Conservation (phyloP, 352 stramenopile species). For the Pythium chondricola region DNA sequence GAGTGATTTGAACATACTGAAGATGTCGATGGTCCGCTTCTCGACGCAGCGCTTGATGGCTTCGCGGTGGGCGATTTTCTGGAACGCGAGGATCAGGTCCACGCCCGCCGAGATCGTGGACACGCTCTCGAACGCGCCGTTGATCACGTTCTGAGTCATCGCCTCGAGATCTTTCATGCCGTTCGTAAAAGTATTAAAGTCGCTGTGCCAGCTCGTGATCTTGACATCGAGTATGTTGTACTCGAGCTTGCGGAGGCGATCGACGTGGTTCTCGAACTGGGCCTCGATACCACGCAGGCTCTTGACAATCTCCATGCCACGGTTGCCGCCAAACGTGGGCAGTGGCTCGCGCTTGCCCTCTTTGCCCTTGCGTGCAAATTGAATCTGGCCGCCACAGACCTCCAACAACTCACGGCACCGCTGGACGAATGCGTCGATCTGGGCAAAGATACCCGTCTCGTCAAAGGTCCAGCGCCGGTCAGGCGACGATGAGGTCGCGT, state of each 20-base stretch:
- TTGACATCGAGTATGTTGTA: slow-evolving; percentile 95
- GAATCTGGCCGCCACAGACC: slow-evolving; percentile 93
- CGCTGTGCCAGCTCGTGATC: slow-evolving; percentile 92
- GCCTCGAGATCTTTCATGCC: slow-evolving; percentile 95
- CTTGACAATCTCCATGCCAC: slow-evolving; percentile 90
- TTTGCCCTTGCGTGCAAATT: slow-evolving; percentile 89
- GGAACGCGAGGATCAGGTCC: slow-evolving; percentile 91
- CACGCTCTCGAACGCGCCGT: slow-evolving; percentile 90
- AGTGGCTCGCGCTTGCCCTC: slow-evolving; percentile 53
- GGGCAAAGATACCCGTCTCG: slow-evolving; percentile 92
- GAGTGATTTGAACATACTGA: slow-evolving; percentile 81
- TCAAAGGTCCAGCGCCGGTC: slow-evolving; percentile 89
- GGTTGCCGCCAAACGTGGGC: slow-evolving; percentile 90
- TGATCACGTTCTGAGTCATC: slow-evolving; percentile 96
- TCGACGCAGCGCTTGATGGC: slow-evolving; percentile 92
- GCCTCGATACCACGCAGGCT: slow-evolving; percentile 89
- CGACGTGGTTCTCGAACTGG: slow-evolving; percentile 89
- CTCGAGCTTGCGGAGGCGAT: slow-evolving; percentile 84
- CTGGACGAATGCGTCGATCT: slow-evolving; percentile 95
- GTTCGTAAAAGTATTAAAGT: slow-evolving; percentile 95
- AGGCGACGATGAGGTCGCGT: slow-evolving; percentile 32
- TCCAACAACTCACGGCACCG: slow-evolving; percentile 92
- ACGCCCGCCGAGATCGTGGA: slow-evolving; percentile 85
- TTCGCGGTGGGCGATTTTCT: slow-evolving; percentile 89
- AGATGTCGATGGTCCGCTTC: slow-evolving; percentile 92